These are phyloP conservation scores for Thelonectria discophora DNA, from an alignment of 2,329 filamentous ascomycete genomes.

Conservation along the genomic window DNA sequence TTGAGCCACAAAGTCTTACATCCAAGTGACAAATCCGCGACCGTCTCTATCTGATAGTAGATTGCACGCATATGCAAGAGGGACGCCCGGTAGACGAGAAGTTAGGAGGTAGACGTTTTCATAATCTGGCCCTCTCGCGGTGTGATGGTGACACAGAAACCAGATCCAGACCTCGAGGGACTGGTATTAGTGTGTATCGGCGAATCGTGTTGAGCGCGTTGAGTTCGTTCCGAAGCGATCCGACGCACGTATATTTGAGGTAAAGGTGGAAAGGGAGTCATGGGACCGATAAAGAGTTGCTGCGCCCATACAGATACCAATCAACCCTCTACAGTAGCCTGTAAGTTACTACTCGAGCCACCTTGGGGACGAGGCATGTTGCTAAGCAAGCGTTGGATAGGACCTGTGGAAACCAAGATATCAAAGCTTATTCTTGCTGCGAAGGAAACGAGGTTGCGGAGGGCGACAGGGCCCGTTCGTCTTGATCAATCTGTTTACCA, in stretches of 20 bases:
- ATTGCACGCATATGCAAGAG: slow-evolving; percentile 24
- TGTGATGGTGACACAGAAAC: slow-evolving; percentile 21
- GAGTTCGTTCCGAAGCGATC: slow-evolving; percentile 37
- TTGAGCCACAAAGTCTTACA: slow-evolving; percentile 40
- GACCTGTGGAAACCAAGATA: not conserved
- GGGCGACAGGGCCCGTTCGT: not conserved
- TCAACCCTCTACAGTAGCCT: slow-evolving; percentile 8
- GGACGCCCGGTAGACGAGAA: not conserved
- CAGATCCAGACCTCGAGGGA: slow-evolving; percentile 40
- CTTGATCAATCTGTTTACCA: slow-evolving; percentile 20
- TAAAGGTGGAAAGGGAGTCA: slow-evolving; percentile 46
- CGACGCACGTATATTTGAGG: slow-evolving; percentile 35
- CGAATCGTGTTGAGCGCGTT: slow-evolving; percentile 40
- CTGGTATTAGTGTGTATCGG: slow-evolving; percentile 41
- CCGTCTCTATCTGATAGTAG: slow-evolving; percentile 41
- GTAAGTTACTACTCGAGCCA: slow-evolving; percentile 2
- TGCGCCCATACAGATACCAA: slow-evolving; percentile 11
- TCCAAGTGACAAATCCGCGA: slow-evolving; percentile 33
- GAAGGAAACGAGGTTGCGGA: not conserved
- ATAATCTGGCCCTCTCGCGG: not conserved
- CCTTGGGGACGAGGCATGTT: slow-evolving; percentile 15
- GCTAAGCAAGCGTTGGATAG: not conserved
- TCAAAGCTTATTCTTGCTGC: not conserved
- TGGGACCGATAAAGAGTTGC: slow-evolving; percentile 22
- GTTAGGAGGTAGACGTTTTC: slow-evolving; percentile 20